phyloP scores from a whole-genome alignment of 1,284 basidiomycete species.

The Ganoderma multipileum region DNA sequence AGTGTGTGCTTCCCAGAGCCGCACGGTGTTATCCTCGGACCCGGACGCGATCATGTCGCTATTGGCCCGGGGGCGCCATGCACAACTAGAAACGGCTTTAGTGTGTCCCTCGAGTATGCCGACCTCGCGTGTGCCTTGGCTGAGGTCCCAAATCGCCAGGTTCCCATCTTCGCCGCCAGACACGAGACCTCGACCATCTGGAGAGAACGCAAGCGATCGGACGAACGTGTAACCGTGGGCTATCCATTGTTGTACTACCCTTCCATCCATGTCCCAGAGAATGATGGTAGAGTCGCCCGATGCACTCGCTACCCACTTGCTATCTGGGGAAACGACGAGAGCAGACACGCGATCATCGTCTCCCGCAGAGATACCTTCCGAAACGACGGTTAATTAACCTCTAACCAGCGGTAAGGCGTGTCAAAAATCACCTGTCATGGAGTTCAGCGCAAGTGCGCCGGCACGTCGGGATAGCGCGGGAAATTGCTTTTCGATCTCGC shows the following conservation, averaged over 20 bases:
- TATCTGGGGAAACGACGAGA: background rate
- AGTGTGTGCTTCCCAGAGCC: constrained; percentile 4
- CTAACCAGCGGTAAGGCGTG: background rate
- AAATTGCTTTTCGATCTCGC: background rate
- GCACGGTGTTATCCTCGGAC: background rate
- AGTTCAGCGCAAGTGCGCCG: background rate
- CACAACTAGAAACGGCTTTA: background rate
- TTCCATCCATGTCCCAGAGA: background rate
- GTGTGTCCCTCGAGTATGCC: background rate
- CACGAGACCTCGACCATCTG: background rate
- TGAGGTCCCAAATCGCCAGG: background rate
- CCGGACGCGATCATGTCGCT: background rate
- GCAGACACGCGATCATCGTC: background rate
- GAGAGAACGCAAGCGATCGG: background rate
- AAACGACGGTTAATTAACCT: background rate
- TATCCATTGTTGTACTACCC: background rate
- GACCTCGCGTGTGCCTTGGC: background rate
- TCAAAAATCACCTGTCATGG: background rate
- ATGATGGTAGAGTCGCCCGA: background rate
- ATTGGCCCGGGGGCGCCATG: constrained; percentile 1
- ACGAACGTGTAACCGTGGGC: background rate
- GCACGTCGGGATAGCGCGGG: background rate
- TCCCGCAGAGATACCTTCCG: background rate
- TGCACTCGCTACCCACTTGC: background rate
- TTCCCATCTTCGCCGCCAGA: background rate